Evolutionary conservation across 805 yeast species (phyloP), one percentile per base, ranked within the genome.

Genomic region (Cephaloascus albidus): DNA sequence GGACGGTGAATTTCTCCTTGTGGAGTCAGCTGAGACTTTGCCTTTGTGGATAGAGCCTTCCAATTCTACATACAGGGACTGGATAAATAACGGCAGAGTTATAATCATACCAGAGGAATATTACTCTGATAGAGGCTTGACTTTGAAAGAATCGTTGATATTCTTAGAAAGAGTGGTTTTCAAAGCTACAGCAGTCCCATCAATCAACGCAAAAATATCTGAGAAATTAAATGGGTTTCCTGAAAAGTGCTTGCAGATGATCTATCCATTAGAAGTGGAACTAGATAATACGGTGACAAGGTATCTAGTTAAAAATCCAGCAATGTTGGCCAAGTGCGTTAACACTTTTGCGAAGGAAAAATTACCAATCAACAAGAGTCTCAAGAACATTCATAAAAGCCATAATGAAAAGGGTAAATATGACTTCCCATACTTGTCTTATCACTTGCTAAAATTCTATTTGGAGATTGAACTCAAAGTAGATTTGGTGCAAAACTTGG

Each of bases 1-100:
- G 2, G 81, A 74, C 36, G 76, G 79, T 5, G 86, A 81, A 42
- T 69, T 72, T 36, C 38, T 78, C 8, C 50, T 80, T 35, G 63
- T 72, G 6, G 80, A 75, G 43, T 65, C 71, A 1, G 60, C 69
- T 30, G 71, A 75, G 3, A 40, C 45, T 2, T 42, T 76, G 2
- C 78, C 79, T 0, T 57, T 58, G 4, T 72, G 78, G 72, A 47
- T 72, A 8, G 61, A 57, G 4, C 76, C 76, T 2, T 62, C 57
- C 16, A 62, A 57, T 38, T 67, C 80, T 0, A 48, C 56, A 14
- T 76, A 78, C 49, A 56, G 85, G 40, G 53, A 70, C 2, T 78
- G 84, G 84, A 44, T 76, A 6, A 63, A 70, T 39, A 52, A 61
- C 35, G 70, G 70, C 3, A 45, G 54, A 17, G 49, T 71, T 12